These are phyloP conservation scores for Exophiala phaeomuriformis DNA, from an alignment of 2,329 filamentous ascomycete genomes.

Conservation along the genomic window DNA sequence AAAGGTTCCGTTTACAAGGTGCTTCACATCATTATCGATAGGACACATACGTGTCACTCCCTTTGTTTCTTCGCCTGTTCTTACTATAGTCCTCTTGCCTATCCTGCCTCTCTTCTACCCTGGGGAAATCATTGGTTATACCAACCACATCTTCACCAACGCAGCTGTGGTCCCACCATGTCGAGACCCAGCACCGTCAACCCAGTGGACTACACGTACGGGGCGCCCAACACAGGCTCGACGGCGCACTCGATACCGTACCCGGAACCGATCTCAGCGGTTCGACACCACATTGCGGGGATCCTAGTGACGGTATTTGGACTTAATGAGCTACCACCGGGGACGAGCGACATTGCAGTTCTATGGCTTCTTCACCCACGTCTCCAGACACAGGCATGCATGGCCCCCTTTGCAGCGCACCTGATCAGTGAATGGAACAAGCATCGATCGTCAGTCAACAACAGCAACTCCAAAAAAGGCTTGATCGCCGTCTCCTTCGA, in stretches of 20 bases:
- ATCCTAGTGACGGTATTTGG: constrained; percentile 75
- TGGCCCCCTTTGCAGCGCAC: constrained; percentile 66
- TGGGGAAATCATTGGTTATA: no score
- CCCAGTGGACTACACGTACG: constrained; percentile 26
- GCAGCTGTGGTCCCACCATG: neutral
- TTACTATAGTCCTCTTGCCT: no score
- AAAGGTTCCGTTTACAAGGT: no score
- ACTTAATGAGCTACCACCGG: constrained; percentile 60
- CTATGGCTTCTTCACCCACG: constrained; percentile 91
- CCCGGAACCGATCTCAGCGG: constrained; percentile 21
- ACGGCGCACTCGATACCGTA: constrained; percentile 24
- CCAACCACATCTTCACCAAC: neutral
- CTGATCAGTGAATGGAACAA: constrained; percentile 62
- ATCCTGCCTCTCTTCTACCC: no score
- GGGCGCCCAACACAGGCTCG: constrained; percentile 17
- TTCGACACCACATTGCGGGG: constrained; percentile 64
- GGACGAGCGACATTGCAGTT: constrained; percentile 56
- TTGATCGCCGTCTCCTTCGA: constrained; percentile 81
- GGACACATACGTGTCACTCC: no score
- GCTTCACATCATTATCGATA: no score
- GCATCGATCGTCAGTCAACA: constrained; percentile 1
- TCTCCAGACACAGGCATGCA: constrained; percentile 60
- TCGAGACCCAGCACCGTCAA: constrained; percentile 15
- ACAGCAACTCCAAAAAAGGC: constrained; percentile 42
- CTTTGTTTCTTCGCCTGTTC: no score